phyloP scores from a whole-genome alignment of 129 eudicot genomes.

The Artemisia argyi region DNA sequence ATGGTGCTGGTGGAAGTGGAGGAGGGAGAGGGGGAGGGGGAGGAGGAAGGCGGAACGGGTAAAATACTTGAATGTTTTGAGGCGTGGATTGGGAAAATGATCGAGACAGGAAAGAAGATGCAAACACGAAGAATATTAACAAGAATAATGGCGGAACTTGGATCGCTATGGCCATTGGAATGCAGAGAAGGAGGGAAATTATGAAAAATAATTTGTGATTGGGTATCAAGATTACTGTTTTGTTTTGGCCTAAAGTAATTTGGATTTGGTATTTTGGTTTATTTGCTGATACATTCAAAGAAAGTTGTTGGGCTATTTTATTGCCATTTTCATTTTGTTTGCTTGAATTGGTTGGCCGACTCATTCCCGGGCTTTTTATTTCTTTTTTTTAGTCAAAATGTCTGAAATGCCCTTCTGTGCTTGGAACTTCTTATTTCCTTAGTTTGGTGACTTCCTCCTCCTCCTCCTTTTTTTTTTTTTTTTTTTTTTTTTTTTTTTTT shows the following conservation, averaged over 20 bases:
- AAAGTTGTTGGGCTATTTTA: conserved; percentile 37
- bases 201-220: conserved; percentile 19
- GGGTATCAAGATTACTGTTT: conserved; percentile 15
- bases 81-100: conserved; percentile 26
- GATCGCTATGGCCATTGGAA: conserved; percentile 26
- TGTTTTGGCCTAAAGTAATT: conserved; percentile 28
- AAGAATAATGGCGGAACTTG: conserved; percentile 23
- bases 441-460: not conserved
- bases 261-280: conserved; percentile 36
- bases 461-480: not conserved
- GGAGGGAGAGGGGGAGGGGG: conserved; percentile 23
- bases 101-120: conserved; percentile 18
- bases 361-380: conserved; percentile 9
- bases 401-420: conserved; percentile 17
- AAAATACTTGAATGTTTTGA: conserved; percentile 39
- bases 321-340: conserved; percentile 13
- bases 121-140: conserved; percentile 18
- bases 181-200: conserved; percentile 24
- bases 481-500: not conserved
- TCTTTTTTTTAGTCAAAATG: not conserved
- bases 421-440: conserved; percentile 7
- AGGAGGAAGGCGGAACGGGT: conserved; percentile 33
- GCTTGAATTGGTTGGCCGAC: conserved; percentile 22
- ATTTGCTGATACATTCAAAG: conserved; percentile 32
- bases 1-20: conserved; percentile 27